Conservation (phyloP, 768 basidiomycete genomes). For the Lyophyllum semitale region DNA sequence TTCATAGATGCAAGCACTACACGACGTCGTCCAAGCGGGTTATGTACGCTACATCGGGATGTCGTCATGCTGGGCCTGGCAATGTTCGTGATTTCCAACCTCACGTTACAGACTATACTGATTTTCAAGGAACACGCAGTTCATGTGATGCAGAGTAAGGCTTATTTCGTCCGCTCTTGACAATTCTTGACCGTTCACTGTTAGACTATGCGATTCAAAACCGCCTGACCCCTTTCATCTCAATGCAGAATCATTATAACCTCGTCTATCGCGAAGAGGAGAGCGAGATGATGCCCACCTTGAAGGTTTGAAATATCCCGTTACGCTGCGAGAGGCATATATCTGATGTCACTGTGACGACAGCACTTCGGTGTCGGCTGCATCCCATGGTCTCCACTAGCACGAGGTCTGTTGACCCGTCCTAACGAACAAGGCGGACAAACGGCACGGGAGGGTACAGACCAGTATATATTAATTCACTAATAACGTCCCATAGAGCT, state of each 20-base stretch:
- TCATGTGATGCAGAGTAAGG: conserved; percentile 57
- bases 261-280: conserved; percentile 68
- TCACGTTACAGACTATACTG: not conserved
- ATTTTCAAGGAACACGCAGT: conserved; percentile 32
- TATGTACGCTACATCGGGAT: conserved; percentile 64
- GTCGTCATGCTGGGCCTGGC: conserved; percentile 58
- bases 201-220: conserved; percentile 63
- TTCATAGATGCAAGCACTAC: conserved; percentile 64
- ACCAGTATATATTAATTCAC: conserved; percentile 27
- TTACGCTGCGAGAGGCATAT: not conserved
- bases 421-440: conserved; percentile 21
- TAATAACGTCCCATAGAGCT: not conserved
- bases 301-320: conserved; percentile 30
- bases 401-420: conserved; percentile 47
- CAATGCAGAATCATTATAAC: conserved; percentile 71
- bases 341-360: not conserved
- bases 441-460: conserved; percentile 32
- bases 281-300: conserved; percentile 61
- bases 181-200: not conserved
- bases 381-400: conserved; percentile 65
- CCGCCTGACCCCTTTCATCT: conserved; percentile 61
- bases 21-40: conserved; percentile 66
- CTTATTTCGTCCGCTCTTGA: not conserved
- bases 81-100: conserved; percentile 37
- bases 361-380: conserved; percentile 47